phyloP scores from a whole-genome alignment of 1,139 yeast genomes.

The Candida buenavistaensis region DNA sequence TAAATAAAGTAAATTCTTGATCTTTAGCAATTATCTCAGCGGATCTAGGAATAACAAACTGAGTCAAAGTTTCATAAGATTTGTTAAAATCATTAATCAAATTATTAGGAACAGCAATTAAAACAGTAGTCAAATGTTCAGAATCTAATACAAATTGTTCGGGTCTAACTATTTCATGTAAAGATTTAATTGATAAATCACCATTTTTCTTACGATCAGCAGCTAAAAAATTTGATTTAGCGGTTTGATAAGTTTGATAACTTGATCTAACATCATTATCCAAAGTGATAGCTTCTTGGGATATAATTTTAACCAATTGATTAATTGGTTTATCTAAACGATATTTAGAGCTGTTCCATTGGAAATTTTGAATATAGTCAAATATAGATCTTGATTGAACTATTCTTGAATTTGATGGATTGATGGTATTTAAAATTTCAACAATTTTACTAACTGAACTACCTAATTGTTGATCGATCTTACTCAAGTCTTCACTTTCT shows the following conservation, averaged over 20 bases:
- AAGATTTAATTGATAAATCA: constrained; percentile 84
- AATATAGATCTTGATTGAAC: constrained; percentile 51
- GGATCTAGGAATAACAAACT: constrained; percentile 89
- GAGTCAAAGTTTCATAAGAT: constrained; percentile 72
- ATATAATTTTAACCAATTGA: constrained; percentile 67
- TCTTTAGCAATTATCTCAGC: constrained; percentile 73
- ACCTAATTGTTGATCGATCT: constrained; percentile 74
- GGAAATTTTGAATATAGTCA: constrained; percentile 69
- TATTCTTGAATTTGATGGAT: constrained; percentile 36
- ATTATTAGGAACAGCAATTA: constrained; percentile 82
- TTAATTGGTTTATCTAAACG: constrained; percentile 81
- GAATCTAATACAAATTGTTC: constrained; percentile 82
- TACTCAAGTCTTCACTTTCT: constrained; percentile 85
- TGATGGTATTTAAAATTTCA: constrained; percentile 62
- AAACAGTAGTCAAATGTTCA: constrained; percentile 79
- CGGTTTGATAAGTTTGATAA: constrained; percentile 70
- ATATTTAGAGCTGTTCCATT: constrained; percentile 87
- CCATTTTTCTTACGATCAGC: constrained; percentile 94
- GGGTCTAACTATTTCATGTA: constrained; percentile 85
- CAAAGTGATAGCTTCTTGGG: constrained; percentile 76
- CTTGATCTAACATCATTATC: constrained; percentile 80
- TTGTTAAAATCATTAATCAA: constrained; percentile 59
- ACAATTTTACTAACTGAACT: constrained; percentile 69
- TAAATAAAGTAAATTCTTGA: constrained; percentile 68
- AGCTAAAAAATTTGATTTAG: constrained; percentile 79